Percentiles rank a stretch among this genome's conserved stretches.
phyloP scores from a whole-genome alignment of 352 stramenopile species.

The Pythium dissimile region DNA sequence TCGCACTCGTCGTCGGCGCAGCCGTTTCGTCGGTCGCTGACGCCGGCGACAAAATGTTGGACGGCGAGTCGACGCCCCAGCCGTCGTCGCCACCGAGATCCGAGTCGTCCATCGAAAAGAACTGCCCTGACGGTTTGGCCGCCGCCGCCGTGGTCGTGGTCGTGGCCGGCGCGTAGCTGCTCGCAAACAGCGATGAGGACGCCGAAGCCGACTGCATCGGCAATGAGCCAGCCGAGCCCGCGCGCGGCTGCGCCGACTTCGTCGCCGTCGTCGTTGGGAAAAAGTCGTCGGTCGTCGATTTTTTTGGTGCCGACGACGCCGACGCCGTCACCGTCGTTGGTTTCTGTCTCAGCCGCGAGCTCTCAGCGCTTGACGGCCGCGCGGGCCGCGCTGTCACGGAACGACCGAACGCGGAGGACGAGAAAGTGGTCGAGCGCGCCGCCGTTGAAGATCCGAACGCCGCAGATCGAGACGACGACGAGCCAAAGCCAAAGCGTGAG shows the following conservation, averaged over 20 bases:
- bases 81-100: constrained; percentile 60
- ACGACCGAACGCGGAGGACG: constrained; percentile 19
- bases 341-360: constrained; percentile 53
- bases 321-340: constrained; percentile 12
- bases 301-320: constrained; percentile 9
- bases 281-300: constrained; percentile 5
- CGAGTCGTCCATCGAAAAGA: constrained; percentile 80
- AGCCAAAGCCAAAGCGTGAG: constrained; percentile 17
- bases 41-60: constrained; percentile 47
- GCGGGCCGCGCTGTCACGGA: constrained; percentile 4
- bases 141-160: background rate
- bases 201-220: constrained; percentile 3
- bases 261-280: constrained; percentile 14
- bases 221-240: background rate
- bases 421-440: constrained; percentile 16
- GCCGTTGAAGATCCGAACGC: background rate
- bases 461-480: background rate
- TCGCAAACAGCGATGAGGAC: background rate
- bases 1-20: background rate
- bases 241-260: background rate
- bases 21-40: constrained; percentile 3
- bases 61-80: constrained; percentile 65
- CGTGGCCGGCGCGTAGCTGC: background rate
- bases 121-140: constrained; percentile 21
- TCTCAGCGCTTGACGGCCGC: constrained; percentile 47